These are phyloP conservation scores for Davidsoniella eucalypti DNA, from an alignment of 2,329 filamentous ascomycete genomes.

Conservation along the genomic window DNA sequence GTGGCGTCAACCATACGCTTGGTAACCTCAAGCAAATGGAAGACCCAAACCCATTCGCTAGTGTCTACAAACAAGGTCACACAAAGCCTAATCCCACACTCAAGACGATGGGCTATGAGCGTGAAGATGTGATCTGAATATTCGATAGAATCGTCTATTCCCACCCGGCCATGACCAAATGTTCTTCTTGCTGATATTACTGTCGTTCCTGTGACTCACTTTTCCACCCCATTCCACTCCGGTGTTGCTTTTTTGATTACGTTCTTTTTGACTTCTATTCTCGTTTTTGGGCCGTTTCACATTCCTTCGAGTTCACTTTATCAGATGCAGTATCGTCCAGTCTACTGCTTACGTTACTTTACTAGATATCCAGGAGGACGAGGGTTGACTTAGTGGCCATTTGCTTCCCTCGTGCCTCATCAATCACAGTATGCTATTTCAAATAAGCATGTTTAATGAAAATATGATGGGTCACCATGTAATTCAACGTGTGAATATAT, in stretches of 20 bases:
- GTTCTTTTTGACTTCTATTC: not conserved
- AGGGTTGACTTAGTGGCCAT: no score
- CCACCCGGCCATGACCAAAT: not conserved
- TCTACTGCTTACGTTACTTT: not conserved
- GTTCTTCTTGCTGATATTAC: not conserved
- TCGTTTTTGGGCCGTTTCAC: not conserved
- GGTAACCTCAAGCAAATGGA: conserved; percentile 70
- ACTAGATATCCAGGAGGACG: no score
- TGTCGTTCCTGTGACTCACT: not conserved
- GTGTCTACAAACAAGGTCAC: conserved; percentile 55
- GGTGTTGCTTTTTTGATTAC: not conserved
- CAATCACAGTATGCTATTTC: no score
- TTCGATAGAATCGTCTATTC: not conserved
- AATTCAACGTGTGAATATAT: not conserved
- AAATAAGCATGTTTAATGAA: no score
- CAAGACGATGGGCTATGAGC: conserved; percentile 62
- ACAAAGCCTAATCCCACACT: conserved; percentile 50
- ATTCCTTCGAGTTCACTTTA: not conserved
- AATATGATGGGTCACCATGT: no score
- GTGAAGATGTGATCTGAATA: conserved; percentile 55
- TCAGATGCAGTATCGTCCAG: not conserved
- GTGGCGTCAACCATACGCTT: conserved; percentile 92
- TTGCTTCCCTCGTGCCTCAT: no score
- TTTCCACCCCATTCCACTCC: conserved; percentile 9
- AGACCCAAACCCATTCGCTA: conserved; percentile 87